Conservation (phyloP, 2,329 filamentous ascomycete genomes). For the Cryoendolithus antarcticus region DNA sequence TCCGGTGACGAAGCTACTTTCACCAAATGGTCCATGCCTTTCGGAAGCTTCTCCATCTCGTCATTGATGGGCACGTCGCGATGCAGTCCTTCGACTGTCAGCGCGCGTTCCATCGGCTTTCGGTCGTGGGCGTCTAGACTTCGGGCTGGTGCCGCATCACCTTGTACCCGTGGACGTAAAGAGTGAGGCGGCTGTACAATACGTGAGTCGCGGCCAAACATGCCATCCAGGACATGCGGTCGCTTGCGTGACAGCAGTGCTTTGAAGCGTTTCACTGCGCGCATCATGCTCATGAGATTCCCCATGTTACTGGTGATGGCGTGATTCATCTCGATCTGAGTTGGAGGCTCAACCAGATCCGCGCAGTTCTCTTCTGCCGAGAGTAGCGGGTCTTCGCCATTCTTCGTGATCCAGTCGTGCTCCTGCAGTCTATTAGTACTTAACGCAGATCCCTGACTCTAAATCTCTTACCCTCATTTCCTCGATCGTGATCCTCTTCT, state of each 20-base stretch:
- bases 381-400: constrained; percentile 65
- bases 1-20: constrained; percentile 1
- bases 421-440: constrained; percentile 40
- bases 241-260: constrained; percentile 49
- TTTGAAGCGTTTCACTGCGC: constrained; percentile 85
- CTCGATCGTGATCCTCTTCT: constrained; percentile 69
- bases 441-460: too few species aligned
- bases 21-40: constrained; percentile 11
- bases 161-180: constrained; percentile 26
- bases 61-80: constrained; percentile 27
- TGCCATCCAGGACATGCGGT: constrained; percentile 43
- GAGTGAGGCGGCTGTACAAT: constrained; percentile 46
- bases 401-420: constrained; percentile 84
- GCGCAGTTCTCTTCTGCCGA: constrained; percentile 77
- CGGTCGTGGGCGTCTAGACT: constrained; percentile 42
- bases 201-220: constrained; percentile 46
- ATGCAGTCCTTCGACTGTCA: constrained; percentile 44
- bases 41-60: constrained; percentile 16
- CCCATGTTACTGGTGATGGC: constrained; percentile 87
- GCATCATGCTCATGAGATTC: constrained; percentile 77
- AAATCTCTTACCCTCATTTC: constrained; percentile 58
- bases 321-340: constrained; percentile 76
- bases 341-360: constrained; percentile 68
- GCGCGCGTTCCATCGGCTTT: constrained; percentile 34
- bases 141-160: constrained; percentile 24